Evolutionary conservation across 768 basidiomycete species (phyloP).

Genomic region (Termitomyces sp.): DNA sequence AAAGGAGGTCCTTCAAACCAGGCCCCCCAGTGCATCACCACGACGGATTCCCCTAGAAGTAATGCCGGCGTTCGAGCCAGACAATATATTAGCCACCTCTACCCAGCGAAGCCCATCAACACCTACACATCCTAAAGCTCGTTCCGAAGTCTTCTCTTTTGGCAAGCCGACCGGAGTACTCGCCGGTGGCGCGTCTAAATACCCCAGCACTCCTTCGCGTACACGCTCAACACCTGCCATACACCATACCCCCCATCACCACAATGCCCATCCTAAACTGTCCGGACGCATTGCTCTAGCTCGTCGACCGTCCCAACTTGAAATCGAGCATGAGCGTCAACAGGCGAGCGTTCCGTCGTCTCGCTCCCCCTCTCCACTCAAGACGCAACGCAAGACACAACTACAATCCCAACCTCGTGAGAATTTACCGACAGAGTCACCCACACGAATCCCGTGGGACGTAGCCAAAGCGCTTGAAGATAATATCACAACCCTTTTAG

Average conservation of each 20-base stretch:
- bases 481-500: constrained; percentile 62
- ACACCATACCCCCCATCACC: constrained; percentile 12
- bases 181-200: background rate
- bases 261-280: constrained; percentile 7
- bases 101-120: constrained; percentile 9
- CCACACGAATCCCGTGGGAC: constrained; percentile 40
- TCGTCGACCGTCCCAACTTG: constrained; percentile 15
- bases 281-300: constrained; percentile 4
- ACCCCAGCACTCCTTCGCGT: constrained; percentile 9
- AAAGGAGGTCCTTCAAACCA: background rate
- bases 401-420: constrained; percentile 9
- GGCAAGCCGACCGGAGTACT: constrained; percentile 12
- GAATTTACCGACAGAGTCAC: constrained; percentile 27
- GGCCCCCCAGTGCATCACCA: constrained; percentile 6
- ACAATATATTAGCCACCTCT: constrained; percentile 6
- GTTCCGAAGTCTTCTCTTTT: constrained; percentile 5
- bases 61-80: constrained; percentile 1
- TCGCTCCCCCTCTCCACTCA: constrained; percentile 50
- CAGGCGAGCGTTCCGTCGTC: constrained; percentile 54
- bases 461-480: constrained; percentile 61
- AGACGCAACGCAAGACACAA: constrained; percentile 23
- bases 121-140: constrained; percentile 3
- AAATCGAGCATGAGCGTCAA: constrained; percentile 21
- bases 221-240: constrained; percentile 10
- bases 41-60: constrained; percentile 3